Evolutionary conservation across 805 yeast species (phyloP).

Genomic region (Pichia cephalocereana): DNA sequence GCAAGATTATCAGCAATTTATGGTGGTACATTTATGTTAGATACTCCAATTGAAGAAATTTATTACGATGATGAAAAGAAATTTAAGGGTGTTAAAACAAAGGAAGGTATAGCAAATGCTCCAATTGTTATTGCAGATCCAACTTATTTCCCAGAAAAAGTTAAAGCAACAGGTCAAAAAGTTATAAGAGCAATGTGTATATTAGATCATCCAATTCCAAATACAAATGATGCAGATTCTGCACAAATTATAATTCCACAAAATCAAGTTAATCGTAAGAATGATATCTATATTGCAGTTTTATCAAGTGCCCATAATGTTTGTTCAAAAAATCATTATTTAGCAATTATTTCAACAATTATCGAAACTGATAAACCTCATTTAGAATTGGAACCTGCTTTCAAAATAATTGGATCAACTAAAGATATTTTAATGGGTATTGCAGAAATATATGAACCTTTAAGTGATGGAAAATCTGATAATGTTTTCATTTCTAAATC

Average conservation of each 20-base stretch:
- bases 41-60: constrained; percentile 88
- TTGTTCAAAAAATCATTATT: constrained; percentile 75
- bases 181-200: constrained; percentile 85
- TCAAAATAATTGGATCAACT: constrained; percentile 73
- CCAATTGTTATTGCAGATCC: constrained; percentile 96
- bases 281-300: constrained; percentile 91
- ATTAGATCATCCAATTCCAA: constrained; percentile 80
- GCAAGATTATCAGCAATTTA: constrained; percentile 94
- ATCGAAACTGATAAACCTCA: constrained; percentile 92
- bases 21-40: constrained; percentile 98
- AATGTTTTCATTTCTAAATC: constrained; percentile 78
- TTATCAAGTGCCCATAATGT: constrained; percentile 86
- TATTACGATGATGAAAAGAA: constrained; percentile 63
- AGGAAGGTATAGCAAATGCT: constrained; percentile 86
- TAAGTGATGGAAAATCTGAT: constrained; percentile 71
- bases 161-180: constrained; percentile 58
- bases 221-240: constrained; percentile 76
- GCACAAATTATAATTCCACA: constrained; percentile 94
- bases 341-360: constrained; percentile 91
- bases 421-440: constrained; percentile 89
- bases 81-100: constrained; percentile 81
- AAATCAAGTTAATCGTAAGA: constrained; percentile 84
- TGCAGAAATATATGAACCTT: constrained; percentile 83
- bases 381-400: constrained; percentile 86
- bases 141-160: constrained; percentile 87